Base-by-base conservation (phyloP, 2,329 filamentous ascomycete species). In the Pyrenochaeta sp. region DNA sequence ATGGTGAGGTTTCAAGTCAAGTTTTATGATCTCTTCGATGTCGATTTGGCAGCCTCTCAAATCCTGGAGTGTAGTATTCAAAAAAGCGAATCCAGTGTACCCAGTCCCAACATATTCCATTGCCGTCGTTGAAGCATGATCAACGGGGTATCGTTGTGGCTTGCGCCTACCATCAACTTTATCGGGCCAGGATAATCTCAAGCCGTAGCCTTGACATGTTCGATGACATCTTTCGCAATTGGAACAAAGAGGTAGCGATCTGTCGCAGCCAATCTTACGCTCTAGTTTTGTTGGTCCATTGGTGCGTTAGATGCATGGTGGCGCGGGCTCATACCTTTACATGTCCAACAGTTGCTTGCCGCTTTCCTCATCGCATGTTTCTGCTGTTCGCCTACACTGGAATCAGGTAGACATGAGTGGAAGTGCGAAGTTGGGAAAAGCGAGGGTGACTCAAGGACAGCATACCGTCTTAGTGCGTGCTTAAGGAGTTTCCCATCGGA, bases 191-290 rank as follows among this genome's bases (percentile, higher is more conserved):
- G 72, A 67, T 4, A 79, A 71, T 27, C 75, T 74, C 26, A 78
- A 58, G 4, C 70, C 73, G 49, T 78, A 79, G 28, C 76, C 75
- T 40, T 72, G 45, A 53, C 76, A 79, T 44, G 63, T 42, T 46
- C 76, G 68, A 13, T 69, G 68, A 2, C 75, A 73, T 15, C 72
- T 67, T 10, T 63, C 60, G 50, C 77, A 79, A 53, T 77, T 77
- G 32, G 69, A 63, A 61, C 77, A 79, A 15, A 57, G 51, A 3
- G 77, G 76, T 17, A 72, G 61, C 10, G 63, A 60, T 38, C 72
- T 71, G 58, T 79, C 77, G 48, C 77, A 78, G 30, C 75, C 75
- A 44, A 78, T 74, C 56, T 78, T 78, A 42, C 75, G 74, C 48
- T 70, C 76, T 78, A 18, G 30, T 40, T 11, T 30, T 24, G 18